These are phyloP conservation scores for Saccharomyces pastorianus DNA, from an alignment of 1,139 yeast species.

Conservation along the genomic window DNA sequence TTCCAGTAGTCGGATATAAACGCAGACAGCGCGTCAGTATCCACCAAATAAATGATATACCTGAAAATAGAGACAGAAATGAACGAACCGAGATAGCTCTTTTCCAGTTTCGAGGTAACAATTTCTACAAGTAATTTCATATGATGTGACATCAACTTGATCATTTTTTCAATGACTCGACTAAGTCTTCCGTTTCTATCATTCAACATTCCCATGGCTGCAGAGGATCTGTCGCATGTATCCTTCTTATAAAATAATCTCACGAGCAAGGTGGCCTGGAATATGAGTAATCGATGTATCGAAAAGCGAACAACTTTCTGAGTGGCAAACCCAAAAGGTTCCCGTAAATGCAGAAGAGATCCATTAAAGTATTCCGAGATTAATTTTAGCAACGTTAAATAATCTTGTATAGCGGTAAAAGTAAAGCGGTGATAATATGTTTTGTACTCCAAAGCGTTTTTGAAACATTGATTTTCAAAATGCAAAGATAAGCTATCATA, in stretches of 20 bases:
- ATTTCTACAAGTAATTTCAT: background rate
- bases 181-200: background rate
- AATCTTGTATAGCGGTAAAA: slow-evolving; percentile 5
- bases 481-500: slow-evolving; percentile 8
- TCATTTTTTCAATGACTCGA: background rate
- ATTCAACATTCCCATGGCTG: background rate
- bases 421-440: slow-evolving; percentile 10
- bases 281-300: background rate
- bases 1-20: background rate
- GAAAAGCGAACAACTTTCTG: background rate
- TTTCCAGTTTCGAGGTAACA: background rate
- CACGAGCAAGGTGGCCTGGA: background rate
- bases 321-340: background rate
- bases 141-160: background rate
- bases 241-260: background rate
- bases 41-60: background rate
- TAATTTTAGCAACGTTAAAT: background rate
- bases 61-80: background rate
- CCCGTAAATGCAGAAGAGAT: background rate
- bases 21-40: background rate
- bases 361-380: background rate
- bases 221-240: background rate
- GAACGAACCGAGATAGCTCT: background rate
- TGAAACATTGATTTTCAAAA: slow-evolving; percentile 12
- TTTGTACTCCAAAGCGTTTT: slow-evolving; percentile 6